Base-by-base conservation (phyloP, 1,139 yeast species). In the Yamadazyma membranifaciens region DNA sequence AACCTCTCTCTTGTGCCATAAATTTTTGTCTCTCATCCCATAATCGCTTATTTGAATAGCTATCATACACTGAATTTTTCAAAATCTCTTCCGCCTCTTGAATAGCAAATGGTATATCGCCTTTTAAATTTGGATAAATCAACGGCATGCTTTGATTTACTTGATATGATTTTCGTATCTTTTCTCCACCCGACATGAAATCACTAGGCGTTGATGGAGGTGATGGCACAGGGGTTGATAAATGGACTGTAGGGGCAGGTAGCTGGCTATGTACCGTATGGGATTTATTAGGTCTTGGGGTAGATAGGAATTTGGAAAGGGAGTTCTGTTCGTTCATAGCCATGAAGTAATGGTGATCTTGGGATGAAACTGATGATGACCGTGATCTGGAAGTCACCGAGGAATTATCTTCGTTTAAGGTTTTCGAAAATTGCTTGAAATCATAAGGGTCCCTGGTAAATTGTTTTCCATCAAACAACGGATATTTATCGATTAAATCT, bases 191-290 rank as follows among this genome's bases (percentile, higher is more conserved):
- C 3, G 76, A 59, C 65, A 73, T 67, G 42, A 63, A 72, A 35
- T 72, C 77, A 4, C 75, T 68, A 20, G 95, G 89, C 1, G 84
- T 76, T 9, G 79, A 60, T 0, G 87, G 83, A 0, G 96, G 96
- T 0, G 96, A 85, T 1, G 96, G 94, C 0, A 85, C 87, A 0
- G 96, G 96, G 0, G 96, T 88, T 0, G 96, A 91, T 13, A 89
- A 73, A 59, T 89, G 96, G 3, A 84, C 65, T 1, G 78, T 73
- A 29, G 86, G 88, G 0, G 79, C 70, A 0, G 87, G 86, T 14
- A 83, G 60, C 34, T 78, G 74, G 35, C 76, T 69, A 41, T 76
- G 73, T 2, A 78, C 61, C 5, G 82, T 73, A 45, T 83, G 86
- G 2, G 71, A 59, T 46, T 69, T 72, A 36, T 69, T 66, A 0